Conservation (phyloP, 192 early-diverging fungal species). For the Umbelopsis sp. region DNA sequence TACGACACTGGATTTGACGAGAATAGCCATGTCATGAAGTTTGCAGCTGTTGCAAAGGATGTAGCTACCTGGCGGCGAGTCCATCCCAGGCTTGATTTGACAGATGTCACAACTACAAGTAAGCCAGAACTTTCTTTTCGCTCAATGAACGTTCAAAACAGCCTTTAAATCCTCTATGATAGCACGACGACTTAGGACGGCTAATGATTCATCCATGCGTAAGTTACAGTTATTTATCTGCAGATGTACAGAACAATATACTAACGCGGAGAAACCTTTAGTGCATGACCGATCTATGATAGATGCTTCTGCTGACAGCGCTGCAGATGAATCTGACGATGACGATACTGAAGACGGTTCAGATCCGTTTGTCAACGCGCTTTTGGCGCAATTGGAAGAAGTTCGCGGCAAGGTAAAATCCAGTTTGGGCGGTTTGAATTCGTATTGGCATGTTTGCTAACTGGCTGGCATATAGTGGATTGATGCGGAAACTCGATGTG, state of each 20-base stretch:
- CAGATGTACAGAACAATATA: neutral
- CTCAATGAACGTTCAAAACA: neutral
- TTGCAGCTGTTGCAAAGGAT: conserved; percentile 62
- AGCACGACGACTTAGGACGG: conserved; percentile 1
- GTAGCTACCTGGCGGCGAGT: conserved; percentile 49
- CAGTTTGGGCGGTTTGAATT: neutral
- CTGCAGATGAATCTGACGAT: conserved; percentile 24
- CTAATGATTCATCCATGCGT: neutral
- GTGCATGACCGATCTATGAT: neutral
- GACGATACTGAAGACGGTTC: conserved; percentile 32
- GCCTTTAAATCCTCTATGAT: neutral
- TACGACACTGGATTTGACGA: conserved; percentile 57
- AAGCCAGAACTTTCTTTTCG: neutral
- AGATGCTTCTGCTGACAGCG: conserved; percentile 20
- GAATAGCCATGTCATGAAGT: conserved; percentile 59
- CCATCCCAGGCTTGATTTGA: conserved; percentile 33
- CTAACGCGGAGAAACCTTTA: neutral
- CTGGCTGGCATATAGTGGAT: conserved; percentile 43
- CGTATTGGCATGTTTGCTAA: conserved; percentile 26
- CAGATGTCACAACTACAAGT: conserved; percentile 26
- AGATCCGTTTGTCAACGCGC: conserved; percentile 35
- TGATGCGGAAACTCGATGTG: conserved; percentile 51
- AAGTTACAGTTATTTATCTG: neutral
- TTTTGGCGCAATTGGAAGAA: conserved; percentile 37
- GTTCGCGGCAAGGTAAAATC: conserved; percentile 47